These are phyloP conservation scores for Chlamydomonas sp. DNA, from an alignment of 139 green algal species.

Conservation along the genomic window DNA sequence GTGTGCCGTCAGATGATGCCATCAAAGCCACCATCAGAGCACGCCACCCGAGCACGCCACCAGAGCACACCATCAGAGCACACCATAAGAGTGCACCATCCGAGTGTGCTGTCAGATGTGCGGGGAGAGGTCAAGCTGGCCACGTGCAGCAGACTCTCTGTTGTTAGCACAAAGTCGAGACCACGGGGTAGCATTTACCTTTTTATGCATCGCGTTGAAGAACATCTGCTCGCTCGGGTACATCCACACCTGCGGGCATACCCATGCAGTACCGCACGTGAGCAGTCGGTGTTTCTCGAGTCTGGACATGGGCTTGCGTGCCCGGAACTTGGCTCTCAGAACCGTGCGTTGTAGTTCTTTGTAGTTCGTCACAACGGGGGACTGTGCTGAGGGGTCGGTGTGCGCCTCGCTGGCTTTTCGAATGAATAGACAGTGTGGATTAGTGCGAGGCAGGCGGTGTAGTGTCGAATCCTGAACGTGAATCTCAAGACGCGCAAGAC, in stretches of 20 bases:
- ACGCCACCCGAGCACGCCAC: neutral
- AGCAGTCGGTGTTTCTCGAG: too few relatives aligned
- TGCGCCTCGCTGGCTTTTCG: too few relatives aligned
- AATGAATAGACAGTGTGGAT: too few relatives aligned
- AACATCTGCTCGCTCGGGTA: slow-evolving; percentile 91
- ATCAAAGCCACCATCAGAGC: neutral
- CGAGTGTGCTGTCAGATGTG: neutral
- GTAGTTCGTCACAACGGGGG: too few relatives aligned
- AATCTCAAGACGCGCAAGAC: too few relatives aligned
- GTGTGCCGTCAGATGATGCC: neutral
- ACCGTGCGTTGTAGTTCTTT: too few relatives aligned
- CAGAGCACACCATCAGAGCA: neutral
- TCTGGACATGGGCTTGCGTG: too few relatives aligned
- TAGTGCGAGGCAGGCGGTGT: too few relatives aligned
- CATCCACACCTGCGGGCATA: slow-evolving; percentile 55
- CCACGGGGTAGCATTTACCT: slow-evolving; percentile 37
- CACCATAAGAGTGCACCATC: neutral
- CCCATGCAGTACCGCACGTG: too few relatives aligned
- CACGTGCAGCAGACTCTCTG: neutral
- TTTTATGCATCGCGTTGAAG: slow-evolving; percentile 85
- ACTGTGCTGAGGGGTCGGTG: too few relatives aligned
- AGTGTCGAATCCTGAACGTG: too few relatives aligned
- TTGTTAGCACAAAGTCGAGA: neutral
- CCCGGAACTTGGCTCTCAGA: too few relatives aligned
- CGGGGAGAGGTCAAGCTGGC: neutral